Evolutionary conservation across 78 protist genomes (phyloP).

Genomic region (Emiliania huxleyi): DNA sequence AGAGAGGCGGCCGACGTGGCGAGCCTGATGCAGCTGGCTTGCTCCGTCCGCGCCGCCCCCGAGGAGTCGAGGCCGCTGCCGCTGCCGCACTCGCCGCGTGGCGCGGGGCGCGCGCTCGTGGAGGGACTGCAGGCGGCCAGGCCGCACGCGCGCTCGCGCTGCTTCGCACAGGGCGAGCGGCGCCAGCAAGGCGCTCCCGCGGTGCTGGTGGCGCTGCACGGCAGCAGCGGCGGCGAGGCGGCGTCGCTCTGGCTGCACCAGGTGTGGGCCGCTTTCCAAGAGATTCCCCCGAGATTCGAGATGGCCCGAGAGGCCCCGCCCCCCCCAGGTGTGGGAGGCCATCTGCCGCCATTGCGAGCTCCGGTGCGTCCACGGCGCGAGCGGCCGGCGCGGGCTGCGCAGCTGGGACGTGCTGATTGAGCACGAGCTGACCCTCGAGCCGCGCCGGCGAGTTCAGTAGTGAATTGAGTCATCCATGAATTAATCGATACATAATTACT

Average conservation of each 20-base stretch:
- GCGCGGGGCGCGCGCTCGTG: neutral
- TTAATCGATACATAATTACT: too few species aligned
- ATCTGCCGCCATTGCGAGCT: neutral
- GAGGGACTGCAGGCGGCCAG: neutral
- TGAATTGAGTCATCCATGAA: too few species aligned
- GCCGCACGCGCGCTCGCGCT: neutral
- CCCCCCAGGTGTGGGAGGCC: neutral
- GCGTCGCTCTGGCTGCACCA: neutral
- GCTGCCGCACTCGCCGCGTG: neutral
- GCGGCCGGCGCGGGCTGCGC: neutral
- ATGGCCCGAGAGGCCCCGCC: too few species aligned
- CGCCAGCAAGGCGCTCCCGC: neutral
- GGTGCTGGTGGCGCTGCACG: neutral
- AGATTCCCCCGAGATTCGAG: too few species aligned
- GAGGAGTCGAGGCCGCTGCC: neutral
- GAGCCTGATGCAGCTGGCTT: neutral
- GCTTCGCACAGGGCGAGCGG: neutral
- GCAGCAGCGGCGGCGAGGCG: neutral
- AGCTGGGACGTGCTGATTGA: constrained; percentile 8
- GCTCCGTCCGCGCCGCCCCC: neutral
- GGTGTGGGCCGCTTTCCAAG: too few species aligned
- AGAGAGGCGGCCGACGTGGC: neutral
- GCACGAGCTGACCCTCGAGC: neutral
- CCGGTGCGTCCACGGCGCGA: neutral
- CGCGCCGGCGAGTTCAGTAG: too few species aligned